Conservation (phyloP, 192 early-diverging fungal genomes). For the Mortierella hygrophila region DNA sequence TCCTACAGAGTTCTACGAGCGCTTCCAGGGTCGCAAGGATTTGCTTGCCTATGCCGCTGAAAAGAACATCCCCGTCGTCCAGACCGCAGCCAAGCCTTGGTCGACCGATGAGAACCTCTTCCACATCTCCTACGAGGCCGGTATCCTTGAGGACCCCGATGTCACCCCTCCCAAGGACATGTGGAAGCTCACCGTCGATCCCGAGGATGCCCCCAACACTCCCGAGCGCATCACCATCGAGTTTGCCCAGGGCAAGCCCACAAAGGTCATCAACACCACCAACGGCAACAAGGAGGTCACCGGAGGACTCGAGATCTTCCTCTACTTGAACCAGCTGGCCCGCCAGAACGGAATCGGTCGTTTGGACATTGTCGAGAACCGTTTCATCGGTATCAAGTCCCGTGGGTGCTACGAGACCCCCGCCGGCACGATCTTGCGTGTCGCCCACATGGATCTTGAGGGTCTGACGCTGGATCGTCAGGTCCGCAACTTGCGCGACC, state of each 20-base stretch:
- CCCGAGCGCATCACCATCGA: conserved; percentile 95
- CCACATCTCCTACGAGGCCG: conserved; percentile 99
- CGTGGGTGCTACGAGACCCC: conserved; percentile 99
- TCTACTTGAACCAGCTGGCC: conserved; percentile 95
- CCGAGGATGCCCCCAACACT: conserved; percentile 96
- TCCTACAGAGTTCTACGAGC: conserved; percentile 86
- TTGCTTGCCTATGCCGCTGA: conserved; percentile 92
- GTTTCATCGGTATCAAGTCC: conserved; percentile 99
- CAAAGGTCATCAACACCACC: conserved; percentile 87
- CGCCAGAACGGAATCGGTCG: conserved; percentile 98
- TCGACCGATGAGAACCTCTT: conserved; percentile 99
- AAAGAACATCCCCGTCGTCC: conserved; percentile 93
- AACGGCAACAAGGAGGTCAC: conserved; percentile 73
- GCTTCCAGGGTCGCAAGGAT: conserved; percentile 93
- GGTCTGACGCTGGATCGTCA: conserved; percentile 96
- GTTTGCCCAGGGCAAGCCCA: conserved; percentile 91
- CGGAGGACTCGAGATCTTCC: conserved; percentile 85
- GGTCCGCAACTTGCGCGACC: conserved; percentile 92
- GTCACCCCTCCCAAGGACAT: conserved; percentile 97
- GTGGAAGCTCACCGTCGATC: conserved; percentile 99
- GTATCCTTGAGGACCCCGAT: conserved; percentile 97
- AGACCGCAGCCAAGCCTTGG: conserved; percentile 98
- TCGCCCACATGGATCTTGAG: conserved; percentile 96
- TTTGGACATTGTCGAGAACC: conserved; percentile 99
- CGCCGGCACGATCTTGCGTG: conserved; percentile 95